A percentile compares a stretch with the other conserved stretches of the same genome.
These are phyloP conservation scores for Protomyces pachydermus DNA, from an alignment of 1,139 yeast species.

Conservation along the genomic window DNA sequence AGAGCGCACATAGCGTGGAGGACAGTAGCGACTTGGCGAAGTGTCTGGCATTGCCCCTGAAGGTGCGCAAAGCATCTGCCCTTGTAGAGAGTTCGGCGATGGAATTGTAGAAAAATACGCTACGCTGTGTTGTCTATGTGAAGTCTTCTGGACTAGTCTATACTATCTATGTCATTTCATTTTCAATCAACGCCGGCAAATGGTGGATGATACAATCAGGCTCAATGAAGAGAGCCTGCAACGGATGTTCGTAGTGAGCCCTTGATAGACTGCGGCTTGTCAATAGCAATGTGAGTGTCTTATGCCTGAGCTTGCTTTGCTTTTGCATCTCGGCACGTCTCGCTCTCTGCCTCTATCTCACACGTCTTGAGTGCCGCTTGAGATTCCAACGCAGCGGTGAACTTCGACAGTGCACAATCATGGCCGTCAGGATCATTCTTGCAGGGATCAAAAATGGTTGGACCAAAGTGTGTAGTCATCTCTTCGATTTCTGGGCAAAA, in stretches of 20 bases:
- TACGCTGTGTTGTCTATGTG: too few species aligned
- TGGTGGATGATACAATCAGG: not conserved
- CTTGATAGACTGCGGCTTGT: too few species aligned
- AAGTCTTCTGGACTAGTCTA: not conserved
- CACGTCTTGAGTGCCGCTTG: not conserved
- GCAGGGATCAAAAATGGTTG: not conserved
- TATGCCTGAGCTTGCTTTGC: not conserved
- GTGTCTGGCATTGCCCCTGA: not conserved
- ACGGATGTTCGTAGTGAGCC: too few species aligned
- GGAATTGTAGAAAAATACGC: slow-evolving; percentile 1
- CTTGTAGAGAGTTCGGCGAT: not conserved
- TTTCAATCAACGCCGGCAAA: not conserved
- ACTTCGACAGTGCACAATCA: not conserved
- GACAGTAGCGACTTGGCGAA: not conserved
- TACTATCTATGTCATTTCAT: not conserved
- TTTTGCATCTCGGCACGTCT: not conserved
- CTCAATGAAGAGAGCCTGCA: not conserved
- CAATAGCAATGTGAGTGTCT: too few species aligned
- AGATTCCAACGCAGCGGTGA: not conserved
- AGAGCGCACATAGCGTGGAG: slow-evolving; percentile 51
- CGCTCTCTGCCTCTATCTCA: not conserved
- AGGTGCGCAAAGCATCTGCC: slow-evolving; percentile 2
- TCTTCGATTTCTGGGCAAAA: not conserved
- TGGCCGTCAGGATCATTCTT: not conserved
- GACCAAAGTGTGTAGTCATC: not conserved